Evolutionary conservation across 352 stramenopile species (phyloP), one percentile per base, ranked within the genome.

Genomic region (Pythium sukuiense): DNA sequence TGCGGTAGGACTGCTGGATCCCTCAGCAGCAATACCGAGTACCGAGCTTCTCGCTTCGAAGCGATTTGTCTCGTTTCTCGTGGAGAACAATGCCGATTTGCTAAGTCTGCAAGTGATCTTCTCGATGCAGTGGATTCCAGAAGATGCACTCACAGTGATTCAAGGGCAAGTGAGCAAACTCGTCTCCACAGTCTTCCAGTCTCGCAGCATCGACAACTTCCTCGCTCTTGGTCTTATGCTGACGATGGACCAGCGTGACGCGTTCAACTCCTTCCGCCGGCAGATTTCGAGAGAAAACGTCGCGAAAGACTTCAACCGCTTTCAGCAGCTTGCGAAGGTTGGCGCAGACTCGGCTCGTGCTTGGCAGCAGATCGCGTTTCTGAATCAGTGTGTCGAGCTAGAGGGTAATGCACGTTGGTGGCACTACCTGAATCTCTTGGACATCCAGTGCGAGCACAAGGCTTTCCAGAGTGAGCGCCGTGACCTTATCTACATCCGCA

Each of bases 361-460:
- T 6, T 95, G 86, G 86, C 76, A 92, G 33, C 80, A 93, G 35
- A 88, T 93, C 29, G 84, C 79, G 0, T 95, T 95, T 59, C 70
- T 93, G 27, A 79, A 93, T 61, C 83, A 92, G 58, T 95, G 86
- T 52, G 74, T 88, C 12, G 86, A 95, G 52, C 65, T 95, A 12
- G 84, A 95, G 70, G 83, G 74, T 5, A 95, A 95, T n/a, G 80
- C 83, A 20, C 70, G 83, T 45, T 95, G 86, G 86, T 92, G 83
- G 83, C 83, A 95, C 55, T 92, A 91, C 48, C 68, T 95, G 18
- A 88, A 80, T 11, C 64, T 95, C 18, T 72, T 95, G 14, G 83
- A 76, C 4, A 95, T 95, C 41, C 70, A 86, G 41, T 95, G 84
- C 43, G 77, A 93, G 12, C 83, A 89, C 53, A 88, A 92, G 58